Evolutionary conservation across 108 stramenopile genomes (phyloP), one percentile per base, ranked within the genome.

Genomic region (Pseudonitzschia pungens): DNA sequence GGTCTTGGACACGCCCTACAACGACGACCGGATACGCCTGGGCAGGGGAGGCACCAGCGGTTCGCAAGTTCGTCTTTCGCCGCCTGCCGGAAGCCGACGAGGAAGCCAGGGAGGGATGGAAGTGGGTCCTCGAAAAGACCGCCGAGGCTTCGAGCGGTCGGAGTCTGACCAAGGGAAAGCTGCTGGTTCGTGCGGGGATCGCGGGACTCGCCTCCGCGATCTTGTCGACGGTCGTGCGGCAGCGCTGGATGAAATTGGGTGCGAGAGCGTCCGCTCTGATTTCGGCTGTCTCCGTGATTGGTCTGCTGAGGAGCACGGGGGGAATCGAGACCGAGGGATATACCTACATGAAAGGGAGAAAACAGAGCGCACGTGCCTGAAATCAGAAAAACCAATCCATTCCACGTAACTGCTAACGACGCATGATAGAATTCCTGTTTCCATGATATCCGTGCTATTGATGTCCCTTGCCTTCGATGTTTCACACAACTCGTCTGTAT

Each of bases 21-120:
- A 52, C 40, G 86, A 92, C 67, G 29, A 62, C 10, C 41, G 21
- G 7, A 56, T 89, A 51, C 78, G 91, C 27, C 69, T 92, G 36
- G 91, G 91, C 8, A 86, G 72, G 72, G 90, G 90, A 29, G 91
- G 91, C 2, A 86, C 86, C 1, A 83, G 81, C 12, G 88, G 91
- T n/a, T 86, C 88, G 12, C 54, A 80, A 20, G n/a, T 92, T 92
- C 79, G 78, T 92, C 31, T 92, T 92, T 76, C 54, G 64, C 18
- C 65, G 83, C 68, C 55, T 79, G 27, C 1, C 40, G 14, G 53
- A 68, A 12, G 50, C 42, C 31, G 60, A 62, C 36, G 26, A 48
- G 28, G 83, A 77, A 76, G 83, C 84, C 20, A 73, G 51, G 31
- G 78, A 76, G 11, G 69, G 24, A 31, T 76, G 75, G 75, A 69